Evolutionary conservation across 1,139 yeast species (phyloP).

Genomic region (Saccharomyces pastorianus): DNA sequence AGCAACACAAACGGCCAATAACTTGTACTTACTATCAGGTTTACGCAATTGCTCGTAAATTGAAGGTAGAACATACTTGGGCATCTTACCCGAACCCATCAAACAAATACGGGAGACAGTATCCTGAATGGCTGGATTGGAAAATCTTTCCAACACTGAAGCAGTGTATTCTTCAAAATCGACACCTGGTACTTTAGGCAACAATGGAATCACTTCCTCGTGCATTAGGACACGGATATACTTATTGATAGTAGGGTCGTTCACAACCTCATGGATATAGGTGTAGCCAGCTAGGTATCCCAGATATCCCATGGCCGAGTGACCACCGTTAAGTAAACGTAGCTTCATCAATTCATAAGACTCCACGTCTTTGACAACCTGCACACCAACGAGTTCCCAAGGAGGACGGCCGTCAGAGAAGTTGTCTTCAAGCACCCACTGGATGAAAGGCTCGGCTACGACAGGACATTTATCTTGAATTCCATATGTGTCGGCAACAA

Average conservation of each 20-base stretch:
- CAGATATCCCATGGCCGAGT: conserved; percentile 8
- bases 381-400: conserved; percentile 8
- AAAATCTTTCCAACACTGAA: conserved; percentile 6
- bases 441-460: conserved; percentile 7
- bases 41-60: neutral
- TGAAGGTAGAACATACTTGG: neutral
- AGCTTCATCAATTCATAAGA: conserved; percentile 3
- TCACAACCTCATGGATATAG: conserved; percentile 7
- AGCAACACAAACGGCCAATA: conserved; percentile 4
- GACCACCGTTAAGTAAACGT: conserved; percentile 7
- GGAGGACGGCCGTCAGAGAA: conserved; percentile 8
- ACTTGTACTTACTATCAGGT: neutral
- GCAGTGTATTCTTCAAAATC: conserved; percentile 8
- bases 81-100: conserved; percentile 9
- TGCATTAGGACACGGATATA: neutral
- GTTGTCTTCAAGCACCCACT: conserved; percentile 8
- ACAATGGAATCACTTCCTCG: neutral
- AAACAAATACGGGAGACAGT: conserved; percentile 8
- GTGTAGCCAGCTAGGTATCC: conserved; percentile 7
- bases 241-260: conserved; percentile 4
- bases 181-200: neutral
- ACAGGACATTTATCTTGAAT: conserved; percentile 4
- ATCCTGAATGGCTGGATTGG: conserved; percentile 8
- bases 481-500: neutral
- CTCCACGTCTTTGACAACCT: conserved; percentile 6